These are phyloP conservation scores for Rheum nobile DNA, from an alignment of 148 eudicot genomes.

Conservation along the genomic window DNA sequence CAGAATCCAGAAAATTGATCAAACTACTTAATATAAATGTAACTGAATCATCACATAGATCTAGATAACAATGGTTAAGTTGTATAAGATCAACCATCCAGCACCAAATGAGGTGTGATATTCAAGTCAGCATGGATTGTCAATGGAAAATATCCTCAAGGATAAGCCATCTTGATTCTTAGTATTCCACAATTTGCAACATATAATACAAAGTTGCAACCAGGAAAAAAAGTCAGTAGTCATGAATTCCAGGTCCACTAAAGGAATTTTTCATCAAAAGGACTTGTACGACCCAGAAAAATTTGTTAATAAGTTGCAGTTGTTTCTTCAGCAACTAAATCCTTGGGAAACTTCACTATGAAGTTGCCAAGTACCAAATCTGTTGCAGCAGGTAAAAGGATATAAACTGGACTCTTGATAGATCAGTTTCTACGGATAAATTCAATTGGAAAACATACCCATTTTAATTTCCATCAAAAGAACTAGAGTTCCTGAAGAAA, in stretches of 20 bases:
- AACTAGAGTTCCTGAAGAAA: background rate
- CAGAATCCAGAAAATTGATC: background rate
- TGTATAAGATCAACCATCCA: background rate
- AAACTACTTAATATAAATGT: background rate
- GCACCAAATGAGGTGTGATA: background rate
- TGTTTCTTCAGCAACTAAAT: background rate
- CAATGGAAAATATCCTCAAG: background rate
- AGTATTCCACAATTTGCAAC: background rate
- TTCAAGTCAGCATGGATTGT: background rate
- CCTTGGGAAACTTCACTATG: background rate
- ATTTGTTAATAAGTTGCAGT: background rate
- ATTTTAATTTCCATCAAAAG: background rate
- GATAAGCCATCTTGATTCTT: background rate
- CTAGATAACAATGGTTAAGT: background rate
- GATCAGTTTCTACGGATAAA: background rate
- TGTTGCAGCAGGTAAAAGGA: background rate
- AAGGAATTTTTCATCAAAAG: background rate
- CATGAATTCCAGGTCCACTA: background rate
- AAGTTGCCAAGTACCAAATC: background rate
- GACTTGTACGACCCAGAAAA: background rate
- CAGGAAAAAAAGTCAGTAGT: background rate
- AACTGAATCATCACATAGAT: background rate
- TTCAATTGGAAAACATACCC: background rate
- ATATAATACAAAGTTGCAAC: conserved; percentile 2
- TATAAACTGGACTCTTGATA: background rate